Base-by-base conservation (phyloP, 305 asterid genomes). In the Solanum hybrid region DNA sequence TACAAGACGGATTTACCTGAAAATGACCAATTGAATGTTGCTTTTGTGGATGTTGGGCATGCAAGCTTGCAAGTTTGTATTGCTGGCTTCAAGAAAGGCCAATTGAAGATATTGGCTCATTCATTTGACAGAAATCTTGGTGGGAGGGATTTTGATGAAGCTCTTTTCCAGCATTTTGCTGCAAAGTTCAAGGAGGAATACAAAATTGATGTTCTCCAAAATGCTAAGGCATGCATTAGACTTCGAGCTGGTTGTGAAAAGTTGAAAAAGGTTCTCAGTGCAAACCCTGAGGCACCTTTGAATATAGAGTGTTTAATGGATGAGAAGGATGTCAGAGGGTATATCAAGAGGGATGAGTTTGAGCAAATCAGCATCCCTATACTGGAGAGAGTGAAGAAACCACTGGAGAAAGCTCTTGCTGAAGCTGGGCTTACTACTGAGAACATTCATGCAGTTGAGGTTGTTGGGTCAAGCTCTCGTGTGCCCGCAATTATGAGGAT, bases 101-200 rank as follows among this genome's bases (percentile, higher is more conserved):
- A 97, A 90, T 91, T 97, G 93, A 95, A 97, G 93, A 90, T 97
- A 78, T 90, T 96, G 94, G 94, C 98, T n/a, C 99, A 97, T 89
- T 94, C 99, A 40, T 97, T 94, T 88, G 98, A 95, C 89, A 94
- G 95, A 82, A 94, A 93, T 72, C 93, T 97, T 22, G 99, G 99
- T 69, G 99, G 99, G 56, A 94, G 99, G 81, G 99, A 97, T 88
- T 97, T 97, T 90, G 99, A 97, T 90, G 98, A 97, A 88, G 98
- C 92, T 56, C 95, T 97, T 26, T 96, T 97, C 93, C 95, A 94
- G 91, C 93, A 97, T 91, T 96, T 97, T 92, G 99, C 99, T 88
- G 94, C 96, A 5, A 95, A 96, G 85, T 97, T 97, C 93, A 96
- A 94, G 95, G 96, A 92, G 2, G 98, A 97, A 42, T 97, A 97